Evolutionary conservation across 306 rosid species (phyloP).

Genomic region (Sicyos edulis): DNA sequence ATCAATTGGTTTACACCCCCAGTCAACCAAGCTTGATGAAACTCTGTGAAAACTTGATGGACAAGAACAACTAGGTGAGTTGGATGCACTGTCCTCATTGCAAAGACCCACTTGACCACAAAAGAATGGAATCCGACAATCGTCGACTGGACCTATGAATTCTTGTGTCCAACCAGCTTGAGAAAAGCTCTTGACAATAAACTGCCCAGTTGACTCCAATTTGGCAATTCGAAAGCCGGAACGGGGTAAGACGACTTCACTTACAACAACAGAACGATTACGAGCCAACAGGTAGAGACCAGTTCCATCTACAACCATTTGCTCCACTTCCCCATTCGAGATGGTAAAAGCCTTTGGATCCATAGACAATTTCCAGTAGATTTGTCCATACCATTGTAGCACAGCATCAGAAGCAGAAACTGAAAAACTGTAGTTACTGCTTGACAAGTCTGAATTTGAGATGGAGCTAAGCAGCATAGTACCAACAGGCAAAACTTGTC

Average conservation of each 20-base stretch:
- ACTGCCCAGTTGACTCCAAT: constrained; percentile 51
- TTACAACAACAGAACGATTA: constrained; percentile 39
- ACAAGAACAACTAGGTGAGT: constrained; percentile 58
- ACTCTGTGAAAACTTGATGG: constrained; percentile 46
- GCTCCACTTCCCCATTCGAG: constrained; percentile 38
- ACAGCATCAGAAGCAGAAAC: constrained; percentile 52
- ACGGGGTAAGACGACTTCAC: constrained; percentile 38
- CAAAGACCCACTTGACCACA: constrained; percentile 73
- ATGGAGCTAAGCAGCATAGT: constrained; percentile 38
- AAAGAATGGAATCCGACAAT: constrained; percentile 54
- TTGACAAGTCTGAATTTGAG: constrained; percentile 46
- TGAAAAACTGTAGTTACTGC: constrained; percentile 43
- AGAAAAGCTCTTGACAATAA: constrained; percentile 51
- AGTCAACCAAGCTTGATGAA: constrained; percentile 37
- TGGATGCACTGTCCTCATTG: constrained; percentile 29
- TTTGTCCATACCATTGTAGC: constrained; percentile 66
- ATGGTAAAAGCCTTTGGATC: constrained; percentile 32
- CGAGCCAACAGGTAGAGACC: constrained; percentile 57
- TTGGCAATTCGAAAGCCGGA: constrained; percentile 50
- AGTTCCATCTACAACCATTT: constrained; percentile 49
- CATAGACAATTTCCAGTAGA: constrained; percentile 74
- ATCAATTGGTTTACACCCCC: constrained; percentile 63
- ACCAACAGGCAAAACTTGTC: constrained; percentile 56
- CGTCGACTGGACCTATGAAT: constrained; percentile 47
- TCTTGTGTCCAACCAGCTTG: constrained; percentile 42